Percentiles rank a stretch among this genome's conserved stretches.
Evolutionary conservation across 2,329 filamentous ascomycete species (phyloP).

Genomic region (Colletotrichum sansevieriae): DNA sequence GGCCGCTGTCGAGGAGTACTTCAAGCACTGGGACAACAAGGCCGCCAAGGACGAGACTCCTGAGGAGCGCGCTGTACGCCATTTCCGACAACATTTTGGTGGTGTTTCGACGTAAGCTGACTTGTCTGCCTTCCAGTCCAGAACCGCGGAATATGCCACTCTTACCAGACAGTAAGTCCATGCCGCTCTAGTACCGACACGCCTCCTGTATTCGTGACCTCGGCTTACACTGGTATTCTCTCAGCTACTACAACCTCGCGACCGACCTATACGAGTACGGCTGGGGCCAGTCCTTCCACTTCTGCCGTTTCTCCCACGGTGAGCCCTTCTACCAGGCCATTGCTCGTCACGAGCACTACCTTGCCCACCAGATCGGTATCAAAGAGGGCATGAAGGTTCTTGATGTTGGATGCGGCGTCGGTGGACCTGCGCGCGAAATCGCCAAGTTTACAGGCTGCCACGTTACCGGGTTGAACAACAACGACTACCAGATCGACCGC

Average conservation of each 20-base stretch:
- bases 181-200: not conserved
- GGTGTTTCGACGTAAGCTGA: conserved; percentile 12
- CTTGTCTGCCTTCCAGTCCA: conserved; percentile 62
- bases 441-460: conserved; percentile 91
- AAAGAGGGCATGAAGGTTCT: conserved; percentile 85
- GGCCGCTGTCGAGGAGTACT: conserved; percentile 85
- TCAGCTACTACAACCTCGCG: conserved; percentile 90
- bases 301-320: conserved; percentile 88
- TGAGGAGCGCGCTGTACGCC: conserved; percentile 76
- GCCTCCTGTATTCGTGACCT: not conserved
- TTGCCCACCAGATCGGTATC: conserved; percentile 86
- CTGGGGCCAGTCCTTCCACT: conserved; percentile 94
- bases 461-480: conserved; percentile 93
- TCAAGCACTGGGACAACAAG: conserved; percentile 93
- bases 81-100: conserved; percentile 14
- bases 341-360: conserved; percentile 94
- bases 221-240: conserved; percentile 31
- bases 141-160: conserved; percentile 87
- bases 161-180: conserved; percentile 84
- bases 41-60: conserved; percentile 77
- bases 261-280: conserved; percentile 95
- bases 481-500: conserved; percentile 95
- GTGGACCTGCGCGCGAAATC: conserved; percentile 93
- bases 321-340: conserved; percentile 91
- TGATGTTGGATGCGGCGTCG: conserved; percentile 96